Conservation (phyloP, 305 asterid species). For the Fraxinus platypoda region DNA sequence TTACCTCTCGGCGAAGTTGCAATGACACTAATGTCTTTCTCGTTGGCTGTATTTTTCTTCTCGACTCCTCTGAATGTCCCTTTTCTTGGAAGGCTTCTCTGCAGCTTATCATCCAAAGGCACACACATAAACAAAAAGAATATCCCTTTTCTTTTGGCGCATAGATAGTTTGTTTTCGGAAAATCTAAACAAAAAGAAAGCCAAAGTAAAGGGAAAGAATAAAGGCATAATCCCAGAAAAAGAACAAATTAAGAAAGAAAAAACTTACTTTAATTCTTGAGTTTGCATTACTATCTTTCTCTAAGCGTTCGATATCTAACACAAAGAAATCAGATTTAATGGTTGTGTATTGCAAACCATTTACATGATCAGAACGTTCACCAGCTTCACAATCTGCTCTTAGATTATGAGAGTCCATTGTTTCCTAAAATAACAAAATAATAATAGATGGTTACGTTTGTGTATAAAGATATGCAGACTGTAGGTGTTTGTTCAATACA, state of each 20-base stretch:
- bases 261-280: conserved; percentile 61
- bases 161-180: background rate
- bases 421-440: conserved; percentile 29
- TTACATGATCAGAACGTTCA: conserved; percentile 34
- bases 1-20: conserved; percentile 42
- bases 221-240: background rate
- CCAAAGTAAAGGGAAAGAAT: background rate
- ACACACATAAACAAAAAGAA: background rate
- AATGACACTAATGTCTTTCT: conserved; percentile 19
- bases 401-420: conserved; percentile 35
- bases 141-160: conserved; percentile 27
- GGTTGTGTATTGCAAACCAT: conserved; percentile 27
- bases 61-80: conserved; percentile 34
- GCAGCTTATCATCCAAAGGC: conserved; percentile 23
- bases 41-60: conserved; percentile 22
- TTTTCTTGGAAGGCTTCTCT: conserved; percentile 43
- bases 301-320: conserved; percentile 64
- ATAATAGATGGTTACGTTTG: background rate
- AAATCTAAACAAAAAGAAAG: background rate
- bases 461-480: background rate
- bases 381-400: background rate
- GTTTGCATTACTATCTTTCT: conserved; percentile 46
- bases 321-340: conserved; percentile 50
- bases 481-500: background rate
- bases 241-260: background rate